Evolutionary conservation across 441 rosid genomes (phyloP).

Genomic region (Arabidopsis lyrata): DNA sequence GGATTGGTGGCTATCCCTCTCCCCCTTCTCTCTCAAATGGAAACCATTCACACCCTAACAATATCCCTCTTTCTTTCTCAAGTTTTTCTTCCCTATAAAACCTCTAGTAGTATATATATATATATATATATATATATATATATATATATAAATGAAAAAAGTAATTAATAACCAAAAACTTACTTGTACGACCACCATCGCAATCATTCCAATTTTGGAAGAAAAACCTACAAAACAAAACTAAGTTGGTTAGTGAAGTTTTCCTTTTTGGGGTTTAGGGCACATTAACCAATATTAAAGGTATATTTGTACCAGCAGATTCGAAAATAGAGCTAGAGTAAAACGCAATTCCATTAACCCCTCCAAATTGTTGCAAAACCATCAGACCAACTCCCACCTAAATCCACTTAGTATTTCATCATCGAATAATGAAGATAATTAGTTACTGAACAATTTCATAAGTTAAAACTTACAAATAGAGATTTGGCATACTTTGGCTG

Average conservation of each 20-base stretch:
- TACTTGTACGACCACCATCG: constrained; percentile 80
- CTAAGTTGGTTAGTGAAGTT: neutral
- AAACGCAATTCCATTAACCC: constrained; percentile 61
- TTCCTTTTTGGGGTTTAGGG: no score
- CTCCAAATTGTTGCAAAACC: constrained; percentile 73
- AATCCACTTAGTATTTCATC: constrained; percentile 10
- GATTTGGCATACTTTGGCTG: constrained; percentile 65
- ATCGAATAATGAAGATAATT: neutral
- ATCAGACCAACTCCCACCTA: constrained; percentile 72
- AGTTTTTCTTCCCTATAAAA: no score
- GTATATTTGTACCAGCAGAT: constrained; percentile 52
- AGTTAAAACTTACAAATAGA: constrained; percentile 53
- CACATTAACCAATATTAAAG: neutral
- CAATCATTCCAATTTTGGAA: constrained; percentile 64
- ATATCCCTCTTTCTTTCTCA: no score
- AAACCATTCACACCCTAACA: no score
- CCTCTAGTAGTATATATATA: no score
- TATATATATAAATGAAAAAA: neutral
- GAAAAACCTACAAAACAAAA: constrained; percentile 59
- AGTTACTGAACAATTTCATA: neutral
- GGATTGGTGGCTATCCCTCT: no score
- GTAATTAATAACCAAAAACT: neutral
- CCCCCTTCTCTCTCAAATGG: no score
- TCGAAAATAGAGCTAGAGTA: constrained; percentile 61
- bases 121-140: no score